Conservation (phyloP, 495 filamentous ascomycete species). For the Penicillium cosmopolitanum region DNA sequence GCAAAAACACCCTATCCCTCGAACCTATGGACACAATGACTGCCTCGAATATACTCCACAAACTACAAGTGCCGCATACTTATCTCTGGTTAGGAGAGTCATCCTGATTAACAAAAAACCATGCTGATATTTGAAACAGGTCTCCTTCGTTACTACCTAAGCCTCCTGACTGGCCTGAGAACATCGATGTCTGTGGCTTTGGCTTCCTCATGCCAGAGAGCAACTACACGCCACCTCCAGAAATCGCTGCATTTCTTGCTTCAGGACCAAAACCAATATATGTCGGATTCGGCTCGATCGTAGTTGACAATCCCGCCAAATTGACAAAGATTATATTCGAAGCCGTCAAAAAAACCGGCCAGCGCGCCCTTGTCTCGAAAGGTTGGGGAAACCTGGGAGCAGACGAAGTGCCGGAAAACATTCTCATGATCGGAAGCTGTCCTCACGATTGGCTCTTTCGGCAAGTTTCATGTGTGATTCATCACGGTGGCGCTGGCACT, state of each 20-base stretch:
- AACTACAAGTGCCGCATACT: slow-evolving; percentile 70
- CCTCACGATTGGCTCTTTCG: slow-evolving; percentile 86
- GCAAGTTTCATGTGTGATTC: slow-evolving; percentile 73
- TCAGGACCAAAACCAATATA: slow-evolving; percentile 73
- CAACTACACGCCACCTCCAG: slow-evolving; percentile 64
- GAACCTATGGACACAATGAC: slow-evolving; percentile 68
- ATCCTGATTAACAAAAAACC: not conserved
- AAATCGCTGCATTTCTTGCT: slow-evolving; percentile 65
- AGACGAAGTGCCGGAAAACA: slow-evolving; percentile 61
- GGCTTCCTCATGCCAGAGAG: slow-evolving; percentile 69
- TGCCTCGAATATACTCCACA: slow-evolving; percentile 66
- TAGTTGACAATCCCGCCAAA: slow-evolving; percentile 71
- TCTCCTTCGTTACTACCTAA: slow-evolving; percentile 78
- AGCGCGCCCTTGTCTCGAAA: slow-evolving; percentile 76
- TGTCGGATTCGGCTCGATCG: slow-evolving; percentile 82
- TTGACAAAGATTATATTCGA: slow-evolving; percentile 71
- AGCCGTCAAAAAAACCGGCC: slow-evolving; percentile 64
- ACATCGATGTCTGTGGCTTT: slow-evolving; percentile 75
- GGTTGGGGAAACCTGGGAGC: slow-evolving; percentile 79
- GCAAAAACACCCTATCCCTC: slow-evolving; percentile 63
- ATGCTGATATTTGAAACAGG: slow-evolving; percentile 33
- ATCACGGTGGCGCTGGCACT: slow-evolving; percentile 83
- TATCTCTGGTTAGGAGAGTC: slow-evolving; percentile 64
- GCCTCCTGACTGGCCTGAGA: slow-evolving; percentile 71
- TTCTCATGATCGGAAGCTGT: slow-evolving; percentile 76